Evolutionary conservation across 495 filamentous ascomycete species (phyloP).

Genomic region (Glutinoglossum americanum): DNA sequence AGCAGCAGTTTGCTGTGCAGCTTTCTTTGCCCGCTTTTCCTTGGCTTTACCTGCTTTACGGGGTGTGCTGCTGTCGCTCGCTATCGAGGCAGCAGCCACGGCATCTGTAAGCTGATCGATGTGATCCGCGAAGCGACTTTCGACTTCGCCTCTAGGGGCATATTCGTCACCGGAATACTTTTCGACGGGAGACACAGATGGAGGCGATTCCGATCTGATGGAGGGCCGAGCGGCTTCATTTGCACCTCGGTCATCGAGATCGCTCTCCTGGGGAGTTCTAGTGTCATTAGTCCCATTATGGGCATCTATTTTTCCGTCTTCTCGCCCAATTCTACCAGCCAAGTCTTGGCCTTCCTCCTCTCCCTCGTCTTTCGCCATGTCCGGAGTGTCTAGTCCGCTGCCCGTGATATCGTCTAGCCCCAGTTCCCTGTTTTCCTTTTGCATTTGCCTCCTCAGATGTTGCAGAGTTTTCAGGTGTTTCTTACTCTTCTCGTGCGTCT

Average conservation of each 20-base stretch:
- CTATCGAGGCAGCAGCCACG: not conserved
- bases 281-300: not conserved
- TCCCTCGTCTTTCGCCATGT: not conserved
- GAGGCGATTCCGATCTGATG: not conserved
- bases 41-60: constrained; percentile 67
- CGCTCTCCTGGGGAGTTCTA: not conserved
- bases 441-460: constrained; percentile 64
- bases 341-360: constrained; percentile 10
- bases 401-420: constrained; percentile 18
- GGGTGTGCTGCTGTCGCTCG: constrained; percentile 8
- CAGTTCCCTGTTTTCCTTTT: constrained; percentile 41
- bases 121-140: constrained; percentile 13
- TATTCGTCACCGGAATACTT: constrained; percentile 22
- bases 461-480: constrained; percentile 78
- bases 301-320: too few species aligned
- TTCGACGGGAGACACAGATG: not conserved
- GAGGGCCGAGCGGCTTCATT: not conserved
- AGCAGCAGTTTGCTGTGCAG: constrained; percentile 23
- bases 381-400: not conserved
- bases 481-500: constrained; percentile 90
- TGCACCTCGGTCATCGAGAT: not conserved
- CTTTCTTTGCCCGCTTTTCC: constrained; percentile 64
- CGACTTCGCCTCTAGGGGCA: constrained; percentile 22
- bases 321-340: not conserved
- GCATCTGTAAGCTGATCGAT: not conserved